Base-by-base conservation (phyloP, 495 filamentous ascomycete species). In the Clohesyomyces aquaticus region DNA sequence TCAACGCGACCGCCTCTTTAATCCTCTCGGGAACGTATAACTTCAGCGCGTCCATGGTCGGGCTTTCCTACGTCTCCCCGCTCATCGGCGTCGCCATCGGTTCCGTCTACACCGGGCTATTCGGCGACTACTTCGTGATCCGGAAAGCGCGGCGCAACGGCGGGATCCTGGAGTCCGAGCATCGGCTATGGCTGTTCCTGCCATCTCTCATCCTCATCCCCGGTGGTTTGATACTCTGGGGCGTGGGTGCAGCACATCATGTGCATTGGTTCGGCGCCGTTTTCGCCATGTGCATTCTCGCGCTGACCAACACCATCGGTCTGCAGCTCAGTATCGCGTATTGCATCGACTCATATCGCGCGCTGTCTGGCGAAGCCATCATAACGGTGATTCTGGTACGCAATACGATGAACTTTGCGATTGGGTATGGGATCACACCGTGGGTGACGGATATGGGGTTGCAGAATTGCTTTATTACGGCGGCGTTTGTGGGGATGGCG, bases 381-480 rank as follows among this genome's bases (percentile, higher is more conserved):
- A 80, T 83, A 9, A 84, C 81, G 38, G 81, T 87, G 10, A 89
- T 89, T 55, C 63, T 88, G 3, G 79, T 88, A 23, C 81, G 86
- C 4, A 88, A 88, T 67, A 87, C 83, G 19, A 88, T 88, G 86
- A 80, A 78, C 4, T 85, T 85, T 73, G 83, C 81, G 0, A 79
- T 85, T 42, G 75, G 79, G 3, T 85, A 85, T 67, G 83, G 82
- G 74, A 84, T 88, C 59, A 87, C 85, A 1, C 85, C 85, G 0
- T 88, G 85, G 85, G 73, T 87, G 18, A 72, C 80, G 0, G 75
- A 82, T 46, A 73, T 87, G 66, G 85, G 85, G 2, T 79, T 82
- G 46, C 84, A 87, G 74, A 83, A 85, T 66, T 84, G 83, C 42
- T 88, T 88, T 56, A 77, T 88, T 23, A 81, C 80, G 1, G 85